phyloP scores from a whole-genome alignment of 371 early-diverging fungal genomes.

The Syncephalastrum racemosum region DNA sequence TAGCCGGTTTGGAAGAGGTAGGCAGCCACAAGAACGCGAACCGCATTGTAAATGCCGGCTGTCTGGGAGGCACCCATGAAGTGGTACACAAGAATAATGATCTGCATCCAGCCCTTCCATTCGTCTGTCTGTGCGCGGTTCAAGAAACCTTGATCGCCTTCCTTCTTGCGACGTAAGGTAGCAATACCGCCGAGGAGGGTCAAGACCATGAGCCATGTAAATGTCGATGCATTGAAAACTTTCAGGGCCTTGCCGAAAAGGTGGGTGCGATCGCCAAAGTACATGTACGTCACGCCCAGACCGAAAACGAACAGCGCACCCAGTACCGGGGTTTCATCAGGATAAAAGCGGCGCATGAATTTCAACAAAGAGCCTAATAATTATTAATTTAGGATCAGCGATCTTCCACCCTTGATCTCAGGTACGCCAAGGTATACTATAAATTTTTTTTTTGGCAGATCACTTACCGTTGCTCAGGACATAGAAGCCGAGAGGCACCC shows the following conservation, averaged over 20 bases:
- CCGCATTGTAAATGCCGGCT: conserved; percentile 67
- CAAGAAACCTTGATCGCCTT: conserved; percentile 58
- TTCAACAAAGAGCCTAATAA: not conserved
- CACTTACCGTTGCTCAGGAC: conserved; percentile 27
- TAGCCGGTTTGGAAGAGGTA: conserved; percentile 85
- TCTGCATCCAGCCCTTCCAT: conserved; percentile 90
- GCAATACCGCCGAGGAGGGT: conserved; percentile 45
- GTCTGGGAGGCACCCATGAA: conserved; percentile 65
- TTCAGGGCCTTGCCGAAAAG: conserved; percentile 71
- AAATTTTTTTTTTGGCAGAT: not conserved
- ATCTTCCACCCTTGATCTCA: too few species aligned
- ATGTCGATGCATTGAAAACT: conserved; percentile 42
- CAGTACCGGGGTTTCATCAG: conserved; percentile 18
- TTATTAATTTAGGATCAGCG: not conserved
- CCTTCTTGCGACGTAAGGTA: conserved; percentile 44
- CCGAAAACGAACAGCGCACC: conserved; percentile 53
- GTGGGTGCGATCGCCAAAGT: conserved; percentile 66
- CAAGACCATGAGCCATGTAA: conserved; percentile 38
- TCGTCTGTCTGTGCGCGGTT: conserved; percentile 78
- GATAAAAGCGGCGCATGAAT: conserved; percentile 2
- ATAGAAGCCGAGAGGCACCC: conserved; percentile 44
- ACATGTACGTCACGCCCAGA: conserved; percentile 57
- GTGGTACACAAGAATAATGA: conserved; percentile 75
- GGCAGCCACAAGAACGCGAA: conserved; percentile 70
- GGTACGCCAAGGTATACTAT: too few species aligned